Base-by-base conservation (phyloP, 441 rosid genomes). In the Corymbia calophylla region DNA sequence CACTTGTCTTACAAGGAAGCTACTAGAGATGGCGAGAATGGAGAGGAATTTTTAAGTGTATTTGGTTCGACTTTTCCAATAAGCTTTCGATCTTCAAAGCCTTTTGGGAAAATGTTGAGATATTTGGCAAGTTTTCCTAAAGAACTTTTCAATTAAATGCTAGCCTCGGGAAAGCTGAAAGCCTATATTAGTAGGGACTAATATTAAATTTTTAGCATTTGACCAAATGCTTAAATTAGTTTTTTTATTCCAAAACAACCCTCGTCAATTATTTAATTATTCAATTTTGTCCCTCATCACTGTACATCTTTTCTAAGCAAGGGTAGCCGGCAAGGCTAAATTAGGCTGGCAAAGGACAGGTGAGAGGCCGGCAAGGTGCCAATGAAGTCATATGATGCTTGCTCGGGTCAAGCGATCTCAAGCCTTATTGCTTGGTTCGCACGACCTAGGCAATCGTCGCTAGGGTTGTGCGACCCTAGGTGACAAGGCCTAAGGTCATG, bases 141-240 rank as follows among this genome's bases (percentile, higher is more conserved):
- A 56, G 1, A 9, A 56, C 27, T 27, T 56, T 56, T 56, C 9
- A 21, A 9, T 56, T 4, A 12, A 56, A 56, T 21, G 12, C 23
- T 23, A 8, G 5, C 1, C 1, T 56, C 23, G 0, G 13, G 13
- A 56, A 56, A 0, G 29, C 29, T 56, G 5, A 56, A 56, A 56
- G 9, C 13, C 62, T 21, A 56, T 56, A 0, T 1, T 56, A 56
- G 5, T 23, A 23, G 12, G 13, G 3, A 56, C 23, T 23, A 56
- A 0, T 12, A 23, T 56, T 23, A 1, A 9, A 27, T 27, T 56
- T 56, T 4, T 1, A 1, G 29, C 5, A 56, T 56, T 56, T 56
- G 23, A 56, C 62, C 29, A 56, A 0, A 56, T 56, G 5, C 6
- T 56, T 21, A 5, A 56, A 56, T 11, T 56, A 56, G 23, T 56